A percentile compares a stretch with the other conserved stretches of the same genome.
Evolutionary conservation across 495 filamentous ascomycete species (phyloP).

Genomic region (Penicillium alfredii): DNA sequence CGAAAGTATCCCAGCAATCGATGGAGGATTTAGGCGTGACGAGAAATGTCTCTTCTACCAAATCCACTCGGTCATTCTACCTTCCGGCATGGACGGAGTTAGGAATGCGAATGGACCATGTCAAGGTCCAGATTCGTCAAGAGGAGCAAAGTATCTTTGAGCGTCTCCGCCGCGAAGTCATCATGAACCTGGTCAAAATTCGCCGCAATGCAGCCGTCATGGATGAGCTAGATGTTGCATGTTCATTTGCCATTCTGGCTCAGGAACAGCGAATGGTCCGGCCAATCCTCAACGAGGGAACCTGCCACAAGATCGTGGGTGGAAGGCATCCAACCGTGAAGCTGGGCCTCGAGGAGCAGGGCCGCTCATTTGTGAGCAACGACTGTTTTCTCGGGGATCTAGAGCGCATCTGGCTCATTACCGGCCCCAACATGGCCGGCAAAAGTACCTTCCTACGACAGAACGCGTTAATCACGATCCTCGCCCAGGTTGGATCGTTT

Average conservation of each 20-base stretch:
- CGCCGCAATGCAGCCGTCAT: conserved; percentile 82
- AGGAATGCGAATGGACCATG: conserved; percentile 65
- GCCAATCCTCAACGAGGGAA: conserved; percentile 58
- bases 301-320: conserved; percentile 62
- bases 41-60: conserved; percentile 66
- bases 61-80: conserved; percentile 79
- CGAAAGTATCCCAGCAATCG: conserved; percentile 53
- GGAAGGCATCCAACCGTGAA: conserved; percentile 90
- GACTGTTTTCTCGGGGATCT: conserved; percentile 70
- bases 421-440: conserved; percentile 98
- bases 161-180: conserved; percentile 64
- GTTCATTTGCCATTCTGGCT: conserved; percentile 75
- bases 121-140: conserved; percentile 64
- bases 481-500: conserved; percentile 87
- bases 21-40: conserved; percentile 43
- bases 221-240: conserved; percentile 85
- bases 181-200: conserved; percentile 71
- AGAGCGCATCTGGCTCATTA: conserved; percentile 80
- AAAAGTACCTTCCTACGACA: conserved; percentile 94
- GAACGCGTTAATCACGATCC: conserved; percentile 86
- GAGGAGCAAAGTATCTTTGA: conserved; percentile 76
- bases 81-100: conserved; percentile 76
- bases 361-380: conserved; percentile 77
- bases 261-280: conserved; percentile 65
- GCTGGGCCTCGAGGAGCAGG: conserved; percentile 68